These are phyloP conservation scores for Candida montana DNA, from an alignment of 805 yeast genomes.

Conservation along the genomic window DNA sequence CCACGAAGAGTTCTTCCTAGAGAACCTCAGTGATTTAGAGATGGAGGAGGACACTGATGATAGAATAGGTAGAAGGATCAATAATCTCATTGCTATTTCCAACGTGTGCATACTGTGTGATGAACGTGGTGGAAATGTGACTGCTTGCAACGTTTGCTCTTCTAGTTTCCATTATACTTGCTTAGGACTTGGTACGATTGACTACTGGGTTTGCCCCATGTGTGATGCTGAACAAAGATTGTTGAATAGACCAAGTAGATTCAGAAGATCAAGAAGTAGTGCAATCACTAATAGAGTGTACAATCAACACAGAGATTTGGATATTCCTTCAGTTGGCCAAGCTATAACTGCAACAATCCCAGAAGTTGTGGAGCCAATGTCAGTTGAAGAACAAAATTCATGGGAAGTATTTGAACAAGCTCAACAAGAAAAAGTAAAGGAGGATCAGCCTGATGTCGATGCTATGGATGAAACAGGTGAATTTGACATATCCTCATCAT, in stretches of 20 bases:
- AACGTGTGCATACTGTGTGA: slow-evolving; percentile 24
- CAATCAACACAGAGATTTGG: slow-evolving; percentile 9
- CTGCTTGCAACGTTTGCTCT: slow-evolving; percentile 30
- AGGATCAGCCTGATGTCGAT: neutral
- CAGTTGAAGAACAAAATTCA: slow-evolving; percentile 20
- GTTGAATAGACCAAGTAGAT: slow-evolving; percentile 15
- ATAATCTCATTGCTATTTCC: slow-evolving; percentile 17
- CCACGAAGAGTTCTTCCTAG: slow-evolving; percentile 17
- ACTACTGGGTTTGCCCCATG: slow-evolving; percentile 45
- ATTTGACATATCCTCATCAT: too few relatives aligned
- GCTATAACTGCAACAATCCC: slow-evolving; percentile 8
- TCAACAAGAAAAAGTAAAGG: slow-evolving; percentile 2
- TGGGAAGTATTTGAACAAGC: slow-evolving; percentile 23
- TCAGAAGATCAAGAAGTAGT: slow-evolving; percentile 24
- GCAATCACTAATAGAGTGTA: slow-evolving; percentile 25
- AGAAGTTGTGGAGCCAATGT: slow-evolving; percentile 10
- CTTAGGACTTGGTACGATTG: slow-evolving; percentile 27
- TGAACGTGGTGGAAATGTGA: slow-evolving; percentile 12
- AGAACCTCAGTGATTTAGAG: slow-evolving; percentile 5
- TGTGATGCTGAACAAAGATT: slow-evolving; percentile 40
- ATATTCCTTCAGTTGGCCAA: neutral
- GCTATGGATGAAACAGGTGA: neutral
- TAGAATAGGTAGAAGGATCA: slow-evolving; percentile 16
- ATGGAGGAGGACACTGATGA: slow-evolving; percentile 7
- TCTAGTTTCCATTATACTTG: slow-evolving; percentile 37